Evolutionary conservation across 177 flowering plant species (phyloP).

Genomic region (Telopea speciosissima): DNA sequence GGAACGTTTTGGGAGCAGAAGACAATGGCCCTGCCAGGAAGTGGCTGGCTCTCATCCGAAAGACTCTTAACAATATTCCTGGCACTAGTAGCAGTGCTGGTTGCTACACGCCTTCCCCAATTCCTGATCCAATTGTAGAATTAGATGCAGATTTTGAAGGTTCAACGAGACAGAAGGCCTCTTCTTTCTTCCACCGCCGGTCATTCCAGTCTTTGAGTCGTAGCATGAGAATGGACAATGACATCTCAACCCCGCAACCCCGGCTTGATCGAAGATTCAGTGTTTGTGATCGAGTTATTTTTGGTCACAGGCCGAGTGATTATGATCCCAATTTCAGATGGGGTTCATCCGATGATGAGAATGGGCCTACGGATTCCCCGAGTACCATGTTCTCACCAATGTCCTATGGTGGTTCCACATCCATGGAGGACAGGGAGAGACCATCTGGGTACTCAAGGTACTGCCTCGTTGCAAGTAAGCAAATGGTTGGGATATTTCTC

Average conservation of each 20-base stretch:
- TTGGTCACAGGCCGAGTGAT: conserved; percentile 73
- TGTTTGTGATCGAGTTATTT: conserved; percentile 69
- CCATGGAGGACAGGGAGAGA: conserved; percentile 61
- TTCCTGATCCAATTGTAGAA: conserved; percentile 67
- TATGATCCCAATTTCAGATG: conserved; percentile 38
- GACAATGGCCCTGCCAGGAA: conserved; percentile 84
- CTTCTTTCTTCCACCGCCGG: conserved; percentile 59
- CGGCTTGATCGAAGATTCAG: conserved; percentile 77
- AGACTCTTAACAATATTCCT: conserved; percentile 65
- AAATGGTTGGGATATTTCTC: conserved; percentile 89
- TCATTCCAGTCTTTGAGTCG: conserved; percentile 63
- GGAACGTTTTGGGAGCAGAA: conserved; percentile 76
- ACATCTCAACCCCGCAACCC: conserved; percentile 52
- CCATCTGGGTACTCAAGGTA: conserved; percentile 56
- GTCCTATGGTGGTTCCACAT: conserved; percentile 35
- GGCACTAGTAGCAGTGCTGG: conserved; percentile 62
- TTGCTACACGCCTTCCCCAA: conserved; percentile 68
- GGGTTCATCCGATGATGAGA: conserved; percentile 84
- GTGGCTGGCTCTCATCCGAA: conserved; percentile 66
- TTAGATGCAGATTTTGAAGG: conserved; percentile 77
- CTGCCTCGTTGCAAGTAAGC: conserved; percentile 88
- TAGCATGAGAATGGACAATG: conserved; percentile 76
- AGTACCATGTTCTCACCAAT: conserved; percentile 67
- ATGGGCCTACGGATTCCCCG: conserved; percentile 63
- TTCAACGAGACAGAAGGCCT: conserved; percentile 55